Evolutionary conservation across 805 yeast species (phyloP).

Genomic region (Metschnikowia bowlesiae): DNA sequence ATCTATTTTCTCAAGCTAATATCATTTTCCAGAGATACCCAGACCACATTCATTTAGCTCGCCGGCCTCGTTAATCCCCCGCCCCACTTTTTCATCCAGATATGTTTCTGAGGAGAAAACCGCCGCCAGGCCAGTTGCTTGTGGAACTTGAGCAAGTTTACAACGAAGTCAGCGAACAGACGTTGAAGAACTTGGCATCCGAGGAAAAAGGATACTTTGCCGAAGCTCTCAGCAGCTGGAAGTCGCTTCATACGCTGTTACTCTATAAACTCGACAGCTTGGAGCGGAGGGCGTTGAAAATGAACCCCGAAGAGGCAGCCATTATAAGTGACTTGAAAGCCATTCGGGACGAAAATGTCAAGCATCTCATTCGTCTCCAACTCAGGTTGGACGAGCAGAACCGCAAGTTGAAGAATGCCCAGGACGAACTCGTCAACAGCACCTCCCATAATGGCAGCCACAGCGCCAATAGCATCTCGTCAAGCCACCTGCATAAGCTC

Average conservation of each 20-base stretch:
- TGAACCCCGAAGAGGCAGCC: slow-evolving; percentile 14
- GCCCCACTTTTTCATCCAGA: neutral
- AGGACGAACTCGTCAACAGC: neutral
- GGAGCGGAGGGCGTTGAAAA: slow-evolving; percentile 38
- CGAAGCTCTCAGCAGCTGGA: slow-evolving; percentile 70
- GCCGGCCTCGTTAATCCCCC: neutral
- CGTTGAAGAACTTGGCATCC: slow-evolving; percentile 51
- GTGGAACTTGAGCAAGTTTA: slow-evolving; percentile 58
- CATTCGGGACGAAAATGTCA: slow-evolving; percentile 41
- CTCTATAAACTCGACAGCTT: slow-evolving; percentile 52
- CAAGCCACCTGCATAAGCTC: slow-evolving; percentile 14
- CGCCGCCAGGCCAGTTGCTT: slow-evolving; percentile 48
- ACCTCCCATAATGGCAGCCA: neutral
- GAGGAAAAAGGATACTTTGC: slow-evolving; percentile 52
- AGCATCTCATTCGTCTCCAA: slow-evolving; percentile 39
- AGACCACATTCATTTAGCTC: neutral
- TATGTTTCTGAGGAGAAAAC: slow-evolving; percentile 55
- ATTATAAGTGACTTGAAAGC: slow-evolving; percentile 26
- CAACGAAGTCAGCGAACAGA: slow-evolving; percentile 55
- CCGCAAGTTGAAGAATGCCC: slow-evolving; percentile 10
- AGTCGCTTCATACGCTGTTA: slow-evolving; percentile 58
- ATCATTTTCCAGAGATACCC: neutral
- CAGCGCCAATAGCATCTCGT: neutral
- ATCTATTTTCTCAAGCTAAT: neutral
- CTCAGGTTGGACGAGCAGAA: slow-evolving; percentile 33